Conservation (phyloP, 2,329 filamentous ascomycete species). For the Cordyceps javanica region DNA sequence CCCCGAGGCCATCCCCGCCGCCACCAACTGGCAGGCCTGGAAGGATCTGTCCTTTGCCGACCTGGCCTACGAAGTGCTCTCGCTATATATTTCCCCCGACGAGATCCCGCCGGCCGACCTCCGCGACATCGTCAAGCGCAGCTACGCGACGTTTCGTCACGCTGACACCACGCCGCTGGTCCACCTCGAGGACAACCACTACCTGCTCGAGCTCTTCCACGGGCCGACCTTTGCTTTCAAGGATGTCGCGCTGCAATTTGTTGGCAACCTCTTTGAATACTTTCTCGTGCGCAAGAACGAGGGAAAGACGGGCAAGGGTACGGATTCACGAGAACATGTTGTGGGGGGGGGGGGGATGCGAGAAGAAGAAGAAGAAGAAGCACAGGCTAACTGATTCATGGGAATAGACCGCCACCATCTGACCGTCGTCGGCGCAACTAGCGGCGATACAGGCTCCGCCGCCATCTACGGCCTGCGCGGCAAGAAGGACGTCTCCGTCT, state of each 20-base stretch:
- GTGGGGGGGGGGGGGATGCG: no score
- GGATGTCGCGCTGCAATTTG: constrained; percentile 85
- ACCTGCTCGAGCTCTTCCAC: constrained; percentile 92
- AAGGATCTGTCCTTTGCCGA: constrained; percentile 72
- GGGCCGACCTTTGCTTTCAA: constrained; percentile 95
- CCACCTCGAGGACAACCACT: constrained; percentile 67
- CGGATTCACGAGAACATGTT: background rate
- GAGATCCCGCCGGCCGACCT: constrained; percentile 81
- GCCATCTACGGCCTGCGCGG: constrained; percentile 92
- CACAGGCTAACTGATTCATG: background rate
- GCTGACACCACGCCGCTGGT: constrained; percentile 72
- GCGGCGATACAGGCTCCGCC: constrained; percentile 84
- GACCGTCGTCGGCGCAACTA: constrained; percentile 81
- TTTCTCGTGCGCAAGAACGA: constrained; percentile 70
- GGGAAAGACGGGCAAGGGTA: constrained; percentile 55
- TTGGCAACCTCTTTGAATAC: constrained; percentile 95
- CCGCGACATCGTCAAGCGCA: constrained; percentile 73
- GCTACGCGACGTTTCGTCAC: constrained; percentile 84
- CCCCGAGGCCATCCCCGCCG: constrained; percentile 67
- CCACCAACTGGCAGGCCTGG: constrained; percentile 60
- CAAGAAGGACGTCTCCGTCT: constrained; percentile 95
- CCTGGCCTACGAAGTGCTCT: constrained; percentile 78
- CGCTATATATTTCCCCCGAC: constrained; percentile 74
- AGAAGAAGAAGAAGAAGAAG: background rate
- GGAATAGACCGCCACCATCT: constrained; percentile 64